These are phyloP conservation scores for Pichia sp. DNA, from an alignment of 1,139 yeast species.

Conservation along the genomic window DNA sequence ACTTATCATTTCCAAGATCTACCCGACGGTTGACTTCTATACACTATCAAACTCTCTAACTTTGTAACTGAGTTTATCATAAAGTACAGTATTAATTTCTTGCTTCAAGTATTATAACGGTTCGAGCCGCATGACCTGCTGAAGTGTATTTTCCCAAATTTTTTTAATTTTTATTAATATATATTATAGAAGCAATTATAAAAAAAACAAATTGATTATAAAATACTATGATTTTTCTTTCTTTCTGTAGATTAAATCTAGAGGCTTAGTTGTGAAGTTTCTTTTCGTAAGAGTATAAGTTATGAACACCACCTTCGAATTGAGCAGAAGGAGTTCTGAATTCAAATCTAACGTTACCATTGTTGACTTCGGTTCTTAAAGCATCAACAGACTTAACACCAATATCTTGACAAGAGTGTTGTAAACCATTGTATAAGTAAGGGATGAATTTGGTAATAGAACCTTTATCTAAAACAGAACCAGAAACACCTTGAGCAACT, in stretches of 20 bases:
- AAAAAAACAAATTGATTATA: no score
- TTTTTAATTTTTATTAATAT: no score
- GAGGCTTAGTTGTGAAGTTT: constrained; percentile 71
- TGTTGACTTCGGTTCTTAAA: constrained; percentile 56
- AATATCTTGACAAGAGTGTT: constrained; percentile 98
- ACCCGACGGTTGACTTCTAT: no score
- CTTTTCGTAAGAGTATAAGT: constrained; percentile 94
- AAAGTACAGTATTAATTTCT: no score
- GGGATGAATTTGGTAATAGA: constrained; percentile 91
- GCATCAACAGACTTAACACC: constrained; percentile 66
- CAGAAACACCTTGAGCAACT: constrained; percentile 99
- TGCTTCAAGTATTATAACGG: no score
- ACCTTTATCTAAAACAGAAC: constrained; percentile 95
- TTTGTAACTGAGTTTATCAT: no score
- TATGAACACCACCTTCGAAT: constrained; percentile 97
- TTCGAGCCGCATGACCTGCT: no score
- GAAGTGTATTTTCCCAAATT: no score
- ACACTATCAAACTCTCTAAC: no score
- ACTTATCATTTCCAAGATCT: no score
- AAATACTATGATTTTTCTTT: no score
- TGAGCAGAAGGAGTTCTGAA: constrained; percentile 98
- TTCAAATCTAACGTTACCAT: constrained; percentile 83
- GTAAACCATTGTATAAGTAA: constrained; percentile 89
- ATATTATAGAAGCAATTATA: no score
- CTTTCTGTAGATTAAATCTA: not conserved